Evolutionary conservation across 139 green algal genomes (phyloP).

Genomic region (Tetradesmus lagerheimii): DNA sequence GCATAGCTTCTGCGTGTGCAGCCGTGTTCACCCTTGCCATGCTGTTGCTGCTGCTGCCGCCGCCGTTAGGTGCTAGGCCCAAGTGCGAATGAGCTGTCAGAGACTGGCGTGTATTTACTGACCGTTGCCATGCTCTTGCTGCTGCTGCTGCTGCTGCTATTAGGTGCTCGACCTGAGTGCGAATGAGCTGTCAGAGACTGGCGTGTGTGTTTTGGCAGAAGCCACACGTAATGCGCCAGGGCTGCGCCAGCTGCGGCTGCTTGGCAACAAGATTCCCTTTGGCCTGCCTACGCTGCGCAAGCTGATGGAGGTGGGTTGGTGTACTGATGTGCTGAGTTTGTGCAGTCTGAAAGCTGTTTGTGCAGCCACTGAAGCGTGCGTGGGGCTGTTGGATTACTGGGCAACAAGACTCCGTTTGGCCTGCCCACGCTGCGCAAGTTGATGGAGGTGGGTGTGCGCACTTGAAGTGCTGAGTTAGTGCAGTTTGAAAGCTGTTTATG

Average conservation of each 20-base stretch:
- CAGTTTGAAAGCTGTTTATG: no score
- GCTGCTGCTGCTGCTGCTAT: background rate
- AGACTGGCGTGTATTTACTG: background rate
- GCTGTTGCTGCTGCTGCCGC: background rate
- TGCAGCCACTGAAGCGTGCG: no score
- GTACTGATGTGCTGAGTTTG: background rate
- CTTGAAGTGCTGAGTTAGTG: no score
- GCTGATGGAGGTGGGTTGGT: constrained; percentile 30
- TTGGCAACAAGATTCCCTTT: constrained; percentile 52
- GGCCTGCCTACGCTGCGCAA: constrained; percentile 26
- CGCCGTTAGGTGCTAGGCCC: constrained; percentile 40
- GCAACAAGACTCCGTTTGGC: constrained; percentile 50
- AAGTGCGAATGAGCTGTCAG: constrained; percentile 43
- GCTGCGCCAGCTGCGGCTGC: constrained; percentile 35
- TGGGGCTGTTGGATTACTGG: no score
- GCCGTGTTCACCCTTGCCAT: background rate
- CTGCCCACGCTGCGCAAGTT: constrained; percentile 28
- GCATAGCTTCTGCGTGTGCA: no score
- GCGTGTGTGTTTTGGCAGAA: constrained; percentile 30
- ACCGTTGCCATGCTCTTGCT: background rate
- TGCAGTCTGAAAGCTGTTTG: no score
- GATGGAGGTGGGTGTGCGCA: constrained; percentile 28
- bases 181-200: constrained; percentile 42
- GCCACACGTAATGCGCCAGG: constrained; percentile 18
- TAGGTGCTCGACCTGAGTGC: constrained; percentile 49